Conservation (phyloP, 768 basidiomycete genomes). For the Tulasnella sp. region DNA sequence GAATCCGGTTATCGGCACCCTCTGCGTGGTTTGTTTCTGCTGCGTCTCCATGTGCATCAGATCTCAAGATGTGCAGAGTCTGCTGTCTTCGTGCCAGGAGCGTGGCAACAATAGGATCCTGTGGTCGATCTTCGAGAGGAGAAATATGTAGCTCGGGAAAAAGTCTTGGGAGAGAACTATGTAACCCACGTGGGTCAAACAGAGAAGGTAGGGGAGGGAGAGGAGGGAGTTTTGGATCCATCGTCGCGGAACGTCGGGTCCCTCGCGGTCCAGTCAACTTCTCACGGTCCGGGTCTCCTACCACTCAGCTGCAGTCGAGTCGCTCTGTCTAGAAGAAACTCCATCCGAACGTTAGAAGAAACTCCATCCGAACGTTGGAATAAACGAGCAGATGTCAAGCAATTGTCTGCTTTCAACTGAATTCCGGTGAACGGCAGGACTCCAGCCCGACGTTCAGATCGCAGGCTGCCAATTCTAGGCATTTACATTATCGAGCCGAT, state of each 20-base stretch:
- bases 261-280: neutral
- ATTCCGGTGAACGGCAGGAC: too few relatives aligned
- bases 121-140: constrained; percentile 15
- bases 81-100: neutral
- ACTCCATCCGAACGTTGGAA: neutral
- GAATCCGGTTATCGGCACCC: neutral
- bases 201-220: neutral
- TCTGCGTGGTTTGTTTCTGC: neutral
- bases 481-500: too few relatives aligned
- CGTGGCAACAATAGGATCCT: constrained; percentile 21
- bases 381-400: neutral
- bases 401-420: neutral
- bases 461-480: too few relatives aligned
- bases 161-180: neutral
- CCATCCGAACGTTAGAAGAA: neutral
- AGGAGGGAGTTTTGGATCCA: neutral
- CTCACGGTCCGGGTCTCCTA: neutral
- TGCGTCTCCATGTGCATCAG: neutral
- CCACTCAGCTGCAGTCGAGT: too few relatives aligned
- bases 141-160: neutral
- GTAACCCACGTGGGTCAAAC: neutral
- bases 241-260: neutral
- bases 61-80: neutral
- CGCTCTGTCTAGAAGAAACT: too few relatives aligned
- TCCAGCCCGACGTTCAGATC: too few relatives aligned